Percentiles rank a stretch among this genome's conserved stretches.
Evolutionary conservation across 2,329 filamentous ascomycete species (phyloP).

Genomic region (Penicillium sp.): DNA sequence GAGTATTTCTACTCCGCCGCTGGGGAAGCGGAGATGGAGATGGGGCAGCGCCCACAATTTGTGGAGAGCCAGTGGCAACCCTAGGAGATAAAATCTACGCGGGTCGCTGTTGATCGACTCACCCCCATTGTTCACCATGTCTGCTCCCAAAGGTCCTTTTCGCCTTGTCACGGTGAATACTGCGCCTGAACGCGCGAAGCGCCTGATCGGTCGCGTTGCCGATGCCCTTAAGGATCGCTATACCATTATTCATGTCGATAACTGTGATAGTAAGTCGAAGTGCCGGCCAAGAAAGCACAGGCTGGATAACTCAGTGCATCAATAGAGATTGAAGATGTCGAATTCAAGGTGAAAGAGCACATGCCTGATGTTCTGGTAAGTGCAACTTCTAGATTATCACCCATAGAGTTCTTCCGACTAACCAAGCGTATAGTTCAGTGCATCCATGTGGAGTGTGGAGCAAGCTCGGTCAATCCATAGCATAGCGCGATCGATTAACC

Average conservation of each 20-base stretch:
- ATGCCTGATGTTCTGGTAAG: constrained; percentile 53
- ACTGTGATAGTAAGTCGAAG: constrained; percentile 58
- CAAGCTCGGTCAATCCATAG: constrained; percentile 36
- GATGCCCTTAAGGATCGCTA: constrained; percentile 59
- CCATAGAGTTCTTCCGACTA: constrained; percentile 1
- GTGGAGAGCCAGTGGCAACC: constrained; percentile 16
- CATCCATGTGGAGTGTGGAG: constrained; percentile 53
- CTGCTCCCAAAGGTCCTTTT: constrained; percentile 51
- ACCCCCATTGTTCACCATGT: constrained; percentile 17
- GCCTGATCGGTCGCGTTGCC: constrained; percentile 55
- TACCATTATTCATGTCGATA: constrained; percentile 57
- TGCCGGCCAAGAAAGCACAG: no score
- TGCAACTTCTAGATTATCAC: constrained; percentile 9
- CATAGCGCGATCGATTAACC: constrained; percentile 34
- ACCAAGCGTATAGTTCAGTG: constrained; percentile 48
- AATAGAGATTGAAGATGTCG: constrained; percentile 51
- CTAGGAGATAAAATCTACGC: constrained; percentile 13
- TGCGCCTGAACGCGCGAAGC: constrained; percentile 58
- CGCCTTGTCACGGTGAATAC: constrained; percentile 64
- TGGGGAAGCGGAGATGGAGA: constrained; percentile 13
- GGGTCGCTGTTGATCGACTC: constrained; percentile 11
- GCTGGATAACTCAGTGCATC: neutral
- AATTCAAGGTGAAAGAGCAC: constrained; percentile 47
- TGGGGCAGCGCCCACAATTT: constrained; percentile 12
- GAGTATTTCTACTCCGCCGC: constrained; percentile 25